Conservation (phyloP, 2,329 filamentous ascomycete genomes). For the Aureobasidium sp. region DNA sequence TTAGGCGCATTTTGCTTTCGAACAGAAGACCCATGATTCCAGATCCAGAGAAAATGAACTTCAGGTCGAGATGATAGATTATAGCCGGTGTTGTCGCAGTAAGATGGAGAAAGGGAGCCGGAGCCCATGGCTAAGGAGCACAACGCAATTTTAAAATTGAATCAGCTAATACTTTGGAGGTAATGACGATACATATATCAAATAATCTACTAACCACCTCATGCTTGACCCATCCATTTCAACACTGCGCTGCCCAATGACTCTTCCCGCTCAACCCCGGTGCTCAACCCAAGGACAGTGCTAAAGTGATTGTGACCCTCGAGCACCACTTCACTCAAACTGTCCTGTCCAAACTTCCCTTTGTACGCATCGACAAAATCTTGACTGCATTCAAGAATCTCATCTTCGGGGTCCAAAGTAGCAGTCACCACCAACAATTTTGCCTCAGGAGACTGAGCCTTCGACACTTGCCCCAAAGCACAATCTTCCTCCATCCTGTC, state of each 20-base stretch:
- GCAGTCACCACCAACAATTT: conserved; percentile 18
- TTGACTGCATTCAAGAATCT: conserved; percentile 18
- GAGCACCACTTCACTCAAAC: conserved; percentile 16
- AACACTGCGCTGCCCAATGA: conserved; percentile 17
- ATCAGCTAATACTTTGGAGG: no score
- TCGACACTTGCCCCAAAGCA: conserved; percentile 15
- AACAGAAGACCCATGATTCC: no score
- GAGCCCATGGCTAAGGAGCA: no score
- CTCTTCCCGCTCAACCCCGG: conserved; percentile 20
- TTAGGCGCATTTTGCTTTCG: not conserved
- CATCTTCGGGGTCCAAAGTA: conserved; percentile 21
- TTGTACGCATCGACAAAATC: conserved; percentile 20
- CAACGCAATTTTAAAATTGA: no score
- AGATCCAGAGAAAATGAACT: no score
- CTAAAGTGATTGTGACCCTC: conserved; percentile 24
- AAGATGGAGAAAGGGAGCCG: no score
- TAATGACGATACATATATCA: not conserved
- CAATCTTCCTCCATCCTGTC: conserved; percentile 15
- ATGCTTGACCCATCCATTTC: conserved; percentile 4
- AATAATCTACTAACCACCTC: not conserved
- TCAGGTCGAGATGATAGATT: no score
- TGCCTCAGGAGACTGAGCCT: not conserved
- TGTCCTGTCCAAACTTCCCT: conserved; percentile 13
- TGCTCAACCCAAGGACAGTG: conserved; percentile 17
- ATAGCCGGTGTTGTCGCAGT: no score